These are phyloP conservation scores for Colletotrichum spinosum DNA, from an alignment of 2,329 filamentous ascomycete genomes.

Conservation along the genomic window DNA sequence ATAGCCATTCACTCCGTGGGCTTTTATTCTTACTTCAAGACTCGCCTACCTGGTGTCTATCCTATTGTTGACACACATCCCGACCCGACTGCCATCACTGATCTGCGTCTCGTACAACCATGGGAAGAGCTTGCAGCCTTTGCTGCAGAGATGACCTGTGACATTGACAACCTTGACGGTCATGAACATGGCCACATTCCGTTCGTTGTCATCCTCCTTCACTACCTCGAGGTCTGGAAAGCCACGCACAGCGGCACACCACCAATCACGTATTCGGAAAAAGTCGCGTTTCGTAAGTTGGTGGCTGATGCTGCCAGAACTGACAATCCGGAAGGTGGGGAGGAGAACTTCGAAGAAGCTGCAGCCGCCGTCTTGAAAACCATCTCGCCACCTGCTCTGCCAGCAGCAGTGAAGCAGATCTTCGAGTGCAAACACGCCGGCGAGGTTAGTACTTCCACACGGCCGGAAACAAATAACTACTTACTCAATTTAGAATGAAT, in stretches of 20 bases:
- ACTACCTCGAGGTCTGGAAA: slow-evolving; percentile 88
- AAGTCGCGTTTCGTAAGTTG: slow-evolving; percentile 81
- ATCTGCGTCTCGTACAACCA: slow-evolving; percentile 84
- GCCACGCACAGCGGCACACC: slow-evolving; percentile 72
- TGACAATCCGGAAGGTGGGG: slow-evolving; percentile 83
- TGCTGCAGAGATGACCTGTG: slow-evolving; percentile 71
- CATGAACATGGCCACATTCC: slow-evolving; percentile 94
- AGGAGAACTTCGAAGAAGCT: slow-evolving; percentile 98
- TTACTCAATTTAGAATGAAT: slow-evolving; percentile 53
- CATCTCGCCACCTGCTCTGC: slow-evolving; percentile 76
- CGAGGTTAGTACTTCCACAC: slow-evolving; percentile 64
- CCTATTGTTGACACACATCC: slow-evolving; percentile 97
- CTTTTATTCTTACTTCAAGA: slow-evolving; percentile 91
- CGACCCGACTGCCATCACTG: slow-evolving; percentile 84
- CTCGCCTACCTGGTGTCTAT: slow-evolving; percentile 81
- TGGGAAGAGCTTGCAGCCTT: slow-evolving; percentile 86
- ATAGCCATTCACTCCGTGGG: slow-evolving; percentile 90
- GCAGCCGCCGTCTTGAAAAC: slow-evolving; percentile 88
- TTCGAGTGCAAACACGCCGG: slow-evolving; percentile 72
- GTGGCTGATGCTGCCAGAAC: slow-evolving; percentile 76
- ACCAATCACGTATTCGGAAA: slow-evolving; percentile 85
- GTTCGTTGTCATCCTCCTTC: slow-evolving; percentile 83
- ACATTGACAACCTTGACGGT: slow-evolving; percentile 77
- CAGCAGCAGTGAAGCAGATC: slow-evolving; percentile 78
- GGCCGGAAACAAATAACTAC: slow-evolving; percentile 39